These are phyloP conservation scores for Capillidium heterosporum DNA, from an alignment of 371 early-diverging fungal species.

Conservation along the genomic window DNA sequence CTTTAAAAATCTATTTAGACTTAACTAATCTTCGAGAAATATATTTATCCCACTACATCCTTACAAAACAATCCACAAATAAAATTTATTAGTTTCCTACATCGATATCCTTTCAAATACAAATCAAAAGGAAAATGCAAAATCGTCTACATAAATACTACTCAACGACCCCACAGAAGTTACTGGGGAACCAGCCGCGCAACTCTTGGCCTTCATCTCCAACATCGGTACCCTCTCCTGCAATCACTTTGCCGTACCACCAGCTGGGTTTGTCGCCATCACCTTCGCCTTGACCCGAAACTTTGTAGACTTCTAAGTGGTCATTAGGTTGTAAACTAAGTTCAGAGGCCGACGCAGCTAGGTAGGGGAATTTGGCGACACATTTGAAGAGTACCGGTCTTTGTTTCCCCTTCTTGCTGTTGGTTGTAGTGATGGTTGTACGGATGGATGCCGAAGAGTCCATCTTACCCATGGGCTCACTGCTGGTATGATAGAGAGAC, in stretches of 20 bases:
- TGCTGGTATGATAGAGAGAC: background rate
- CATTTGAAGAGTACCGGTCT: background rate
- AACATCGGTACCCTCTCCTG: too few species aligned
- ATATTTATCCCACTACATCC: too few species aligned
- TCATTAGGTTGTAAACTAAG: background rate
- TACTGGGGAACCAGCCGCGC: background rate
- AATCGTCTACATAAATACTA: too few species aligned
- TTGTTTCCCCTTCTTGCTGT: background rate
- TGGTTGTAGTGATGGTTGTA: background rate
- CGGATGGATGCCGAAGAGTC: background rate
- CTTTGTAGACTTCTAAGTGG: background rate
- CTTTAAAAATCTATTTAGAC: too few species aligned
- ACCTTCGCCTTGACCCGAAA: background rate
- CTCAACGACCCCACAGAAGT: background rate
- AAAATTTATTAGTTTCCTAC: too few species aligned
- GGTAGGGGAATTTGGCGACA: background rate
- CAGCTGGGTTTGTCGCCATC: too few species aligned
- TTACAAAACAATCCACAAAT: too few species aligned
- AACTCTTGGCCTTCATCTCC: background rate
- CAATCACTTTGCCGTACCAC: constrained; percentile 6
- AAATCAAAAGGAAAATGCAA: too few species aligned
- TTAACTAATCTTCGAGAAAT: too few species aligned
- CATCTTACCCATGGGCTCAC: background rate
- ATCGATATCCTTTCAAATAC: too few species aligned
- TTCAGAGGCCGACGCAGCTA: background rate